phyloP scores from a whole-genome alignment of 345 rosid species.

The Ceriops decandra region DNA sequence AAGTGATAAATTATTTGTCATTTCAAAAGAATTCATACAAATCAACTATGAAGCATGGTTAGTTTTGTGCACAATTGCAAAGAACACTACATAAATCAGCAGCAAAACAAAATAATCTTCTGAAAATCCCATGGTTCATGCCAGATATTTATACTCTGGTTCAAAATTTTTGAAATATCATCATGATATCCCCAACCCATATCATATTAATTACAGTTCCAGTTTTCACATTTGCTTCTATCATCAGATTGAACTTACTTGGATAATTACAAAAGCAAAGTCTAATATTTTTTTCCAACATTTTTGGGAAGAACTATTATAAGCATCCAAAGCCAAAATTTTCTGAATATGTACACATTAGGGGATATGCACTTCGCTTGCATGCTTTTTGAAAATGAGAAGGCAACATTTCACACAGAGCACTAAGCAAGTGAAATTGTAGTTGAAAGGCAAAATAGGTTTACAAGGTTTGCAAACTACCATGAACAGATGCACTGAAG shows the following conservation, averaged over 20 bases:
- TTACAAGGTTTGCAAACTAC: too few species aligned
- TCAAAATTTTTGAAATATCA: too few species aligned
- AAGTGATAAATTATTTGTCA: too few species aligned
- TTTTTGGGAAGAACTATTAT: background rate
- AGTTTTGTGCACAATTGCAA: background rate
- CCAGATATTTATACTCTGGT: too few species aligned
- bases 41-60: background rate
- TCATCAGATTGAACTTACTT: background rate
- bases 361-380: background rate
- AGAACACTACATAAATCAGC: background rate
- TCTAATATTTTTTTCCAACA: background rate
- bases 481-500: background rate
- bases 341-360: background rate
- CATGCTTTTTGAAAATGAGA: background rate
- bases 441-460: too few species aligned
- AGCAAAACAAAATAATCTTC: background rate
- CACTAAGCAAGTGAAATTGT: background rate
- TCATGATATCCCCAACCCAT: too few species aligned
- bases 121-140: too few species aligned
- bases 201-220: background rate
- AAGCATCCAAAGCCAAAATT: background rate
- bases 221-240: background rate
- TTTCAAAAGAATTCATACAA: too few species aligned
- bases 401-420: background rate
- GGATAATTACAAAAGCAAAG: background rate